These are phyloP conservation scores for Cystobasidium onofrii DNA, from an alignment of 768 basidiomycete species.

Conservation along the genomic window DNA sequence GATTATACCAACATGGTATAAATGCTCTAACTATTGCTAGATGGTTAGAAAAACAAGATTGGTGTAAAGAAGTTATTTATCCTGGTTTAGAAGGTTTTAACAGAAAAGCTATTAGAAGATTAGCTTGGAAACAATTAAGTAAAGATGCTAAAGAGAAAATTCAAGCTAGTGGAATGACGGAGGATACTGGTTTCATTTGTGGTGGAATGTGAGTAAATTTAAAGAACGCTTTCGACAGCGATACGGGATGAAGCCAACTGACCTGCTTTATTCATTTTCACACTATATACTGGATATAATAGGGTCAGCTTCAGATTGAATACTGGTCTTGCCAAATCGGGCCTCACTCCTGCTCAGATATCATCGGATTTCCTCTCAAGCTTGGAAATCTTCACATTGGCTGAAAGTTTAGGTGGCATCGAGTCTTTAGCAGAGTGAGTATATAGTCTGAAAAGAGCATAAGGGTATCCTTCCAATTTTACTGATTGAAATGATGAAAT, in stretches of 20 bases:
- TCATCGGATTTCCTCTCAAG: conserved; percentile 54
- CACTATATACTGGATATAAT: too few relatives aligned
- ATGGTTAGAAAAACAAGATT: conserved; percentile 49
- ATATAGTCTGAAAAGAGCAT: too few relatives aligned
- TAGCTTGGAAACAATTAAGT: conserved; percentile 41
- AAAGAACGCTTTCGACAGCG: too few relatives aligned
- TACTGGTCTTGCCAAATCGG: neutral
- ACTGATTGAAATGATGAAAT: neutral
- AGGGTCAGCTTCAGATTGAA: conserved; percentile 19
- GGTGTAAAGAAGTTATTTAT: conserved; percentile 74
- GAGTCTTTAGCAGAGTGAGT: conserved; percentile 85
- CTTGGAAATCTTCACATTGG: conserved; percentile 64
- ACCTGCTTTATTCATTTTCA: too few relatives aligned
- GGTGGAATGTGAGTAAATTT: conserved; percentile 59
- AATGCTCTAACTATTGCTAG: conserved; percentile 71
- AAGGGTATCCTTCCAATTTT: too few relatives aligned
- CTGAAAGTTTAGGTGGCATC: conserved; percentile 83
- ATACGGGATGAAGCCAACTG: too few relatives aligned
- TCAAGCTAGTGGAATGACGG: conserved; percentile 37
- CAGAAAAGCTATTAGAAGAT: conserved; percentile 44
- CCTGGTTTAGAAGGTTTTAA: conserved; percentile 57
- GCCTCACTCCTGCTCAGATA: conserved; percentile 20
- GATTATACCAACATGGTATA: conserved; percentile 75
- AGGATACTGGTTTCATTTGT: conserved; percentile 63
- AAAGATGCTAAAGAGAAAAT: conserved; percentile 41